These are phyloP conservation scores for Trichoderma gracile DNA, from an alignment of 2,329 filamentous ascomycete genomes.

Conservation along the genomic window DNA sequence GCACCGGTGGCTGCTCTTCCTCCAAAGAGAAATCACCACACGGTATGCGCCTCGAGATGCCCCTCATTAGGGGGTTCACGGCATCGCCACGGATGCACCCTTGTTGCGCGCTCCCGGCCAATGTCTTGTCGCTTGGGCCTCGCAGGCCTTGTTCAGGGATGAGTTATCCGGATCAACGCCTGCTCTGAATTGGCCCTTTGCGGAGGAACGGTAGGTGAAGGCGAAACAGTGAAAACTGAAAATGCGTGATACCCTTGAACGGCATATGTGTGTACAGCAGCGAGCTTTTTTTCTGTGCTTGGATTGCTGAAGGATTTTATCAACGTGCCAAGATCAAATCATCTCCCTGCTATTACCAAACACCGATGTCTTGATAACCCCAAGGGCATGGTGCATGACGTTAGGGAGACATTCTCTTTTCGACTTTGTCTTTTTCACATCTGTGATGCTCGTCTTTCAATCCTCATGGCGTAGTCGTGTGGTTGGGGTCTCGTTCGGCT, in stretches of 20 bases:
- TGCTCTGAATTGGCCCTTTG: background rate
- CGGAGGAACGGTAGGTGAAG: slow-evolving; percentile 4
- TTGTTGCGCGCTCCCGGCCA: background rate
- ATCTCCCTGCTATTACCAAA: slow-evolving; percentile 59
- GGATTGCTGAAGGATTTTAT: slow-evolving; percentile 57
- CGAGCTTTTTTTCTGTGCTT: slow-evolving; percentile 51
- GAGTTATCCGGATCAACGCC: background rate
- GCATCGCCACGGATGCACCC: background rate
- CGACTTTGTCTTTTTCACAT: background rate
- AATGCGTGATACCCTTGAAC: slow-evolving; percentile 29
- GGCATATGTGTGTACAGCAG: slow-evolving; percentile 64
- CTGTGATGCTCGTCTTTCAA: background rate
- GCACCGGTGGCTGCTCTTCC: background rate
- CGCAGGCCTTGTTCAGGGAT: slow-evolving; percentile 3
- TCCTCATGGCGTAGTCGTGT: background rate
- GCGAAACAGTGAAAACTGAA: background rate
- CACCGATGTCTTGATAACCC: slow-evolving; percentile 47
- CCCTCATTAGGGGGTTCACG: background rate
- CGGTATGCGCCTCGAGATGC: background rate
- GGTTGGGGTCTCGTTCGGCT: background rate
- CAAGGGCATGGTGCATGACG: slow-evolving; percentile 58
- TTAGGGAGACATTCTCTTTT: slow-evolving; percentile 47
- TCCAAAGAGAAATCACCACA: background rate
- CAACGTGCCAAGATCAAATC: slow-evolving; percentile 55
- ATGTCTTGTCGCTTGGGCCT: background rate